Conservation (phyloP, 768 basidiomycete species). For the Russula sp. region DNA sequence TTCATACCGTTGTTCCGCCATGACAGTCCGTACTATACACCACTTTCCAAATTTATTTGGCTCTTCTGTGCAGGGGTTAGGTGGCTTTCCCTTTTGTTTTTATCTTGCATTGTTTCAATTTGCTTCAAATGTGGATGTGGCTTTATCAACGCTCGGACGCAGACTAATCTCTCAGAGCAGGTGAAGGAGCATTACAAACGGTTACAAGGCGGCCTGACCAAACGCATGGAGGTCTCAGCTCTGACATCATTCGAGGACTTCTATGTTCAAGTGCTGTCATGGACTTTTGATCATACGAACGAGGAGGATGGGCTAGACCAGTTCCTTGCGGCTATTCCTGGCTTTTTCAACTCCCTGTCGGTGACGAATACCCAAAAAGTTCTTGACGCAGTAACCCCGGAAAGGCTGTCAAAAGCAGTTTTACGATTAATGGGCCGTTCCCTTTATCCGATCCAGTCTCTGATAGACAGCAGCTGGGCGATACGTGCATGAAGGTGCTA, state of each 20-base stretch:
- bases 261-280: background rate
- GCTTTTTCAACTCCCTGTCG: background rate
- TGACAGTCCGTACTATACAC: background rate
- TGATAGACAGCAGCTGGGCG: background rate
- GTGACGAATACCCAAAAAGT: background rate
- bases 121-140: background rate
- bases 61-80: background rate
- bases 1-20: background rate
- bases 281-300: background rate
- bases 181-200: too few species aligned
- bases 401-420: background rate
- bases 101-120: background rate
- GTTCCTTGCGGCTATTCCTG: background rate
- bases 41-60: background rate
- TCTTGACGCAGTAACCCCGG: background rate
- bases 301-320: background rate
- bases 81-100: background rate
- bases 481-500: background rate
- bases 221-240: background rate
- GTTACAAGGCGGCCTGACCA: background rate
- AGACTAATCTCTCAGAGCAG: background rate
- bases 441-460: background rate
- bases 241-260: background rate
- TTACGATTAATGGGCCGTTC: background rate
- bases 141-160: background rate